These are phyloP conservation scores for barley (Hordeum vulgare) DNA, from an alignment of 176 grass and related monocot species.

Conservation along the genomic window MorexV3_pseudomolecules_assembly NC_058522.1:519546741-519547240, in stretches of 20 bases:
- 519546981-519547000: constrained; percentile 22
- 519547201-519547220: constrained; percentile 55
- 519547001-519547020: constrained; percentile 34
- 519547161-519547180: constrained; percentile 38
- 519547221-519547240: constrained; percentile 34
- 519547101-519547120: not conserved
- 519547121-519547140: not conserved
- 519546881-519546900: not conserved
- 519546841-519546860: not conserved
- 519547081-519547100: not conserved
- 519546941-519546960: not conserved
- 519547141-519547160: not conserved
- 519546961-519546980: constrained; percentile 28
- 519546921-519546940: not conserved
- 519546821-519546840: not conserved
- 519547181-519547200: constrained; percentile 48
- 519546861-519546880: not conserved
- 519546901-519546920: not conserved
- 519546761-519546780: not conserved
- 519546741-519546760: not conserved
- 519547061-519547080: constrained; percentile 26
- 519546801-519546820: not conserved
- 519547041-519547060: constrained; percentile 40
- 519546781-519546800: not conserved
- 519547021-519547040: constrained; percentile 19